phyloP scores from a whole-genome alignment of 768 basidiomycete genomes.

The Cystofilobasidium bisporidii region DNA sequence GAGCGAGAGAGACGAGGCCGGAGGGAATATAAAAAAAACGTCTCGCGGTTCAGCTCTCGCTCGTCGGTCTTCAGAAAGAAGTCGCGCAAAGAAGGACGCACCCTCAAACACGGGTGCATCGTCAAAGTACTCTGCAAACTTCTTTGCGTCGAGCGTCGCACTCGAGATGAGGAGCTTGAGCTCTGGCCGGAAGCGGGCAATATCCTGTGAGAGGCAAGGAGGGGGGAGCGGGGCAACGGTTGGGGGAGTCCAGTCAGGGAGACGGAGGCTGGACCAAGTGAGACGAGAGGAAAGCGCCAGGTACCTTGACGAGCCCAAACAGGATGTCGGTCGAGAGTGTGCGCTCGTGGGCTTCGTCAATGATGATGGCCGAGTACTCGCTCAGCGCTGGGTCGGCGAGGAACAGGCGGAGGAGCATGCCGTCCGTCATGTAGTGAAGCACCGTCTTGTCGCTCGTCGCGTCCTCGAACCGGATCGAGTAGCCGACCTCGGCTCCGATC shows the following conservation, averaged over 20 bases:
- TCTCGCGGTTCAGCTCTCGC: too few species aligned
- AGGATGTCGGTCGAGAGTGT: slow-evolving; percentile 97
- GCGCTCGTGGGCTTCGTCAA: slow-evolving; percentile 97
- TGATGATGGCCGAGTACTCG: slow-evolving; percentile 87
- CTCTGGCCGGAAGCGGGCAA: slow-evolving; percentile 90
- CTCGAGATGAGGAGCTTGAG: slow-evolving; percentile 85
- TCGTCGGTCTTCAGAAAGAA: too few species aligned
- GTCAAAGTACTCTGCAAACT: slow-evolving; percentile 96
- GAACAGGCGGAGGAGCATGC: slow-evolving; percentile 94
- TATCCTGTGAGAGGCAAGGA: slow-evolving; percentile 54
- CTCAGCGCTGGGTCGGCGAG: slow-evolving; percentile 94
- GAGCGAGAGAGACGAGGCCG: neutral
- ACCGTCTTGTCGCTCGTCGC: slow-evolving; percentile 99
- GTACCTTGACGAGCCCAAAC: slow-evolving; percentile 94
- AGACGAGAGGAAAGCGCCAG: slow-evolving; percentile 37
- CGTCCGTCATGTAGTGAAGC: slow-evolving; percentile 99
- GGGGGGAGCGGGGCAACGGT: neutral
- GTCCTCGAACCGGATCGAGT: slow-evolving; percentile 98
- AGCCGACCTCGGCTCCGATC: slow-evolving; percentile 97
- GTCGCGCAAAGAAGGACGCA: slow-evolving; percentile 39
- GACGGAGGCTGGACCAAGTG: neutral
- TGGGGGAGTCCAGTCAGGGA: slow-evolving; percentile 32
- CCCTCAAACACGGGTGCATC: slow-evolving; percentile 89
- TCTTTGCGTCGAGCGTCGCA: slow-evolving; percentile 94
- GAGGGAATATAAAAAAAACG: too few species aligned